A percentile compares a stretch with the other conserved stretches of the same genome.
Evolutionary conservation across 257 asterid species (phyloP).

Genomic region (Solanum chmielewskii): DNA sequence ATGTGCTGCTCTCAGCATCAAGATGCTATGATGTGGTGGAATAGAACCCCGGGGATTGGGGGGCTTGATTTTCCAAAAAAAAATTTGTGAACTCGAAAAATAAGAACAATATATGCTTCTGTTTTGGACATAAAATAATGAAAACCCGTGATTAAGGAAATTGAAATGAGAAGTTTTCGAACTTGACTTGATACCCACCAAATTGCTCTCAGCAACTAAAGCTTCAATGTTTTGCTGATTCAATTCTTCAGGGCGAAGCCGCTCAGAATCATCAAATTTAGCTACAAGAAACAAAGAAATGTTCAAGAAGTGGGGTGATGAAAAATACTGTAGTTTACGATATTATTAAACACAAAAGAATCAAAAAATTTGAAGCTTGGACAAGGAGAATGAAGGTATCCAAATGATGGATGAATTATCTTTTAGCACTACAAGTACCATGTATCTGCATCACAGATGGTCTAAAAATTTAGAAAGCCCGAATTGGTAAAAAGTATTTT

Average conservation of each 20-base stretch:
- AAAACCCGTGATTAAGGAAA: neutral
- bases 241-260: conserved; percentile 93
- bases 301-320: neutral
- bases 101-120: neutral
- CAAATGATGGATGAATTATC: neutral
- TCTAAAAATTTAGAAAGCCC: no score
- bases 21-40: neutral
- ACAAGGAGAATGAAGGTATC: neutral
- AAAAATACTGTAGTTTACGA: neutral
- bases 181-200: conserved; percentile 60
- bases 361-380: neutral
- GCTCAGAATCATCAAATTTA: conserved; percentile 67
- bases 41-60: neutral
- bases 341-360: neutral
- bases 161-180: conserved; percentile 4
- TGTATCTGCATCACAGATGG: neutral
- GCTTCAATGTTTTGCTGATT: conserved; percentile 98
- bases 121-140: neutral
- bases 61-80: neutral
- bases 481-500: neutral
- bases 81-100: neutral
- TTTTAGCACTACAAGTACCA: neutral
- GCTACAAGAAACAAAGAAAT: conserved; percentile 8
- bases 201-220: conserved; percentile 94
- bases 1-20: neutral